Percentiles rank a stretch among this genome's conserved stretches.
Conservation (phyloP, 495 filamentous ascomycete species). For the Neurospora sp. region DNA sequence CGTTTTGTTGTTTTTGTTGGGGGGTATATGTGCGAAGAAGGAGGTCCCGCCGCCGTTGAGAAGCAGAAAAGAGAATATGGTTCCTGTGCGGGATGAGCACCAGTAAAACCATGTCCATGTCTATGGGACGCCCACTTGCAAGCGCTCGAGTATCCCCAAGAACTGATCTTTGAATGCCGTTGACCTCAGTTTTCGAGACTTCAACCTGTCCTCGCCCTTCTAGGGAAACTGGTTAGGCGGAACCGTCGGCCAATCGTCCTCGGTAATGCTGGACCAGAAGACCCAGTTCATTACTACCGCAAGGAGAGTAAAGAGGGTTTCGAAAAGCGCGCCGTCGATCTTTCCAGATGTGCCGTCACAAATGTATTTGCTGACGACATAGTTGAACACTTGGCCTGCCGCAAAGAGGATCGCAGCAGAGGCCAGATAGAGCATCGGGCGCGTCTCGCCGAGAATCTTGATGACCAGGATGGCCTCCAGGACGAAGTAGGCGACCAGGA, state of each 20-base stretch:
- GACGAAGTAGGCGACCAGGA: slow-evolving; percentile 71
- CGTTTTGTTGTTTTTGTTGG: not conserved
- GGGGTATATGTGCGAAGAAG: not conserved
- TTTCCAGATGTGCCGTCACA: slow-evolving; percentile 71
- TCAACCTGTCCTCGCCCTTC: not conserved
- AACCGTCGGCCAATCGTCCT: slow-evolving; percentile 89
- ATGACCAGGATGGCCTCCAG: slow-evolving; percentile 78
- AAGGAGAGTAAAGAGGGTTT: slow-evolving; percentile 83
- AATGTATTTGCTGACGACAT: slow-evolving; percentile 82
- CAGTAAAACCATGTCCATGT: not conserved
- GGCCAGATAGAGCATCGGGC: slow-evolving; percentile 78
- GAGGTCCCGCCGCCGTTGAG: not conserved
- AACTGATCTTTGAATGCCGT: not conserved
- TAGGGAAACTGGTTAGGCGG: slow-evolving; percentile 18
- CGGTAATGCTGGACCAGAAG: slow-evolving; percentile 98
- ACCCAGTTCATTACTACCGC: slow-evolving; percentile 76
- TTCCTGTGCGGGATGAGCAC: not conserved
- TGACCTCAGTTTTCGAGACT: not conserved
- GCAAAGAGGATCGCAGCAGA: slow-evolving; percentile 73
- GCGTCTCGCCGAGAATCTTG: slow-evolving; percentile 69
- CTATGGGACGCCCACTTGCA: not conserved
- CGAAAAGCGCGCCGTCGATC: slow-evolving; percentile 88
- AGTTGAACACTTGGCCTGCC: slow-evolving; percentile 90
- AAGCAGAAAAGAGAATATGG: not conserved
- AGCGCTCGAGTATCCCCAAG: not conserved